Conservation (phyloP, 2,329 filamentous ascomycete genomes). For the Scedosporium boydii region DNA sequence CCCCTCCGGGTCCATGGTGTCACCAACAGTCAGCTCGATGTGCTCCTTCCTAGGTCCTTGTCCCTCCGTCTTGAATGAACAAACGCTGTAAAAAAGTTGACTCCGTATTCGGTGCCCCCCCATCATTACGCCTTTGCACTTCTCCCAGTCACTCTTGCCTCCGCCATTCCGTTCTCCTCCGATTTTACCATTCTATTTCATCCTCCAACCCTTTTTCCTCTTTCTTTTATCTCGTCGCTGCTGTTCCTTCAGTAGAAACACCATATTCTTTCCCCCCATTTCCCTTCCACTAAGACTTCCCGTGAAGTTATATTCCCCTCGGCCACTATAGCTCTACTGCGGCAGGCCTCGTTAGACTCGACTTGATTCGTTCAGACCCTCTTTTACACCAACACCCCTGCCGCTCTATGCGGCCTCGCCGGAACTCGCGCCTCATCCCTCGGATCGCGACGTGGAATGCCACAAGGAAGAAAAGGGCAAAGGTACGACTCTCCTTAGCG, state of each 20-base stretch:
- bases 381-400: background rate
- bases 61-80: too few species aligned
- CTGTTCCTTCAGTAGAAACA: background rate
- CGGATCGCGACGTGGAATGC: slow-evolving; percentile 1
- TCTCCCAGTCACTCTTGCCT: slow-evolving; percentile 31
- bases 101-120: too few species aligned
- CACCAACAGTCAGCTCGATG: too few species aligned
- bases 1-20: too few species aligned
- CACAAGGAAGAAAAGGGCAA: background rate
- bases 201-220: background rate
- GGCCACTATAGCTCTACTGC: background rate
- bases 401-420: background rate
- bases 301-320: background rate
- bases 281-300: background rate
- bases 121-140: slow-evolving; percentile 34
- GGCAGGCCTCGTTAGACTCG: background rate
- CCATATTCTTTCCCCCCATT: background rate
- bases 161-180: slow-evolving; percentile 3
- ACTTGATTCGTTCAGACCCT: background rate
- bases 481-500: background rate
- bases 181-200: background rate
- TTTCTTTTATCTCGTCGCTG: background rate
- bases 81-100: too few species aligned
- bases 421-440: background rate
- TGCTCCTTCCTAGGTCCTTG: too few species aligned